Conservation (phyloP, 179 eudicot genomes). For the Gypsophila paniculata region DNA sequence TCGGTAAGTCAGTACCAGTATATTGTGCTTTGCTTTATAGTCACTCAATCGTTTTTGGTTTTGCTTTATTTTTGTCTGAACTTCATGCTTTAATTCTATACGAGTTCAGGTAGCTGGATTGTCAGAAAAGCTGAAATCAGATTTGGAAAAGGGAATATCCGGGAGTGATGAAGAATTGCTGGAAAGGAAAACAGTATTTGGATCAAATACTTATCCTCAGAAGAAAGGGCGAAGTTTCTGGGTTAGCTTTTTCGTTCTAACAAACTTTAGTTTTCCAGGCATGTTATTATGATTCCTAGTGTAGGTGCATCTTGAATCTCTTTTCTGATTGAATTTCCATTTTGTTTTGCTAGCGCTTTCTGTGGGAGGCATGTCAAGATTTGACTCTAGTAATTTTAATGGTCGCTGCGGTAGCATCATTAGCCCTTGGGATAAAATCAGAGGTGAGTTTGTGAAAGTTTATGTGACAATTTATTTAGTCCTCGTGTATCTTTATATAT, state of each 20-base stretch:
- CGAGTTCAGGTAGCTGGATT: slow-evolving; percentile 49
- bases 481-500: not conserved
- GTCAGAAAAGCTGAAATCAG: slow-evolving; percentile 53
- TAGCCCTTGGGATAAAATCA: slow-evolving; percentile 79
- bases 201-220: slow-evolving; percentile 82
- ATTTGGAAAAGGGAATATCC: slow-evolving; percentile 59
- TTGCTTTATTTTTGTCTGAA: not conserved
- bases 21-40: not conserved
- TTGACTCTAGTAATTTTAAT: slow-evolving; percentile 79
- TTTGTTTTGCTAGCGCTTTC: slow-evolving; percentile 47
- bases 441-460: slow-evolving; percentile 45
- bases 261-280: not conserved
- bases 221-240: slow-evolving; percentile 81
- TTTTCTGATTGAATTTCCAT: not conserved
- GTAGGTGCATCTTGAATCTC: not conserved
- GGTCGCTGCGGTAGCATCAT: slow-evolving; percentile 88
- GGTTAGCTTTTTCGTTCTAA: slow-evolving; percentile 33
- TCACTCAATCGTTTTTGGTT: not conserved
- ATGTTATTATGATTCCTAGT: not conserved
- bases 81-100: not conserved
- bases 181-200: slow-evolving; percentile 59
- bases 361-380: slow-evolving; percentile 92
- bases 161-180: slow-evolving; percentile 59
- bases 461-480: not conserved
- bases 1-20: slow-evolving; percentile 44